Evolutionary conservation across 805 yeast genomes (phyloP), one percentile per base, ranked within the genome.

Genomic region (Kregervanrija delftensis): DNA sequence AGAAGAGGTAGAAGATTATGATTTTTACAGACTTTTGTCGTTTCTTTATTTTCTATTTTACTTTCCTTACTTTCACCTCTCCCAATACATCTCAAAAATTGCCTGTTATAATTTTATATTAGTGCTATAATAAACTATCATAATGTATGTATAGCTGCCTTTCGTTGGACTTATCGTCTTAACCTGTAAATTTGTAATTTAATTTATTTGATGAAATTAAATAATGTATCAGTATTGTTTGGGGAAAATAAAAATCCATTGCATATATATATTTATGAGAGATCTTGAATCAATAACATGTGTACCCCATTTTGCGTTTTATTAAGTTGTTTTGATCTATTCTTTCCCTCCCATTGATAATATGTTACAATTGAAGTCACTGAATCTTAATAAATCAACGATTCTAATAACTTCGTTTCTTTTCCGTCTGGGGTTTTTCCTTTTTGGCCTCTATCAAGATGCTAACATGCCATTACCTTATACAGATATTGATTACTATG

Each of bases 1-100:
- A 93, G 99, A 83, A 90, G 99, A 84, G 99, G 99, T 91, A 91
- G 99, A 85, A 89, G 99, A 86, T 85, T 90, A 53, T 64, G 59
- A 63, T 51, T 54, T 35, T 49, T 39, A 44, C 46, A 30, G 33
- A 34, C 39, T 37, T 39, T 34, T 43, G 28, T 41, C 12, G 35
- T 45, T 14, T 39, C 37, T 37, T 39, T 36, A 42, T 16, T 40
- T 44, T 44, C 32, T 45, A 42, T 22, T 22, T 22, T 22, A 22
- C 28, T 22, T 22, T 39, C 47, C 35, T 45, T 41, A 42, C 42
- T 40, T 32, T 45, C 39, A 30, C 30, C 37, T 33, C 40, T 40
- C 16, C 36, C 35, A 31, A 42, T 32, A 42, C 40, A 30, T 35
- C 32, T 35, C 35, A 41, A 36, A 39, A 30, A 39, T 22, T 22